phyloP scores from a whole-genome alignment of 2,329 filamentous ascomycete genomes.

The Claviceps sp. region DNA sequence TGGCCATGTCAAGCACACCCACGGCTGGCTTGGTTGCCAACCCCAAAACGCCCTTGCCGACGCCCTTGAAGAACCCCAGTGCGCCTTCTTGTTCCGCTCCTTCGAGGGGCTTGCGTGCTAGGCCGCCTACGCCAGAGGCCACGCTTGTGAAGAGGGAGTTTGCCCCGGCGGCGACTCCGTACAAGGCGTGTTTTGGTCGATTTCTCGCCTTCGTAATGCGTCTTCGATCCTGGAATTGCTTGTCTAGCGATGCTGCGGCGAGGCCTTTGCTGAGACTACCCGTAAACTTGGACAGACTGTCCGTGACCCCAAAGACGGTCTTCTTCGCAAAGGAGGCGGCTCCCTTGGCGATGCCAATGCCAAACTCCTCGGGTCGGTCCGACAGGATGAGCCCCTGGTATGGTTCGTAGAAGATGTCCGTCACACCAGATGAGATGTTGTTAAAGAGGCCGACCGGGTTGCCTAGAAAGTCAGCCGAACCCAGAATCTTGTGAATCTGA shows the following conservation, averaged over 20 bases:
- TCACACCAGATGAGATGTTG: conserved; percentile 92
- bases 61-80: conserved; percentile 90
- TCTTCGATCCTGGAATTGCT: conserved; percentile 93
- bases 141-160: conserved; percentile 90
- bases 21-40: conserved; percentile 96
- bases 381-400: conserved; percentile 97
- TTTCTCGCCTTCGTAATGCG: conserved; percentile 90
- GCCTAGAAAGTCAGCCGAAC: conserved; percentile 92
- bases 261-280: conserved; percentile 95
- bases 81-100: conserved; percentile 93
- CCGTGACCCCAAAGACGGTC: conserved; percentile 91
- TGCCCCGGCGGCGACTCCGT: conserved; percentile 87
- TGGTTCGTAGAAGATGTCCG: conserved; percentile 97
- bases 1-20: conserved; percentile 90
- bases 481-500: conserved; percentile 93
- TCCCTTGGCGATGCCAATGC: conserved; percentile 88
- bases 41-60: conserved; percentile 87
- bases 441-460: conserved; percentile 98
- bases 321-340: conserved; percentile 98
- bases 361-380: conserved; percentile 87
- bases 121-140: conserved; percentile 82
- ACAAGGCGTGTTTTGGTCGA: conserved; percentile 90
- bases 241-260: conserved; percentile 88
- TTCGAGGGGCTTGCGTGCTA: conserved; percentile 86
- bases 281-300: conserved; percentile 95